Conservation (phyloP, 441 rosid genomes). For the Populus tomentosa region DNA sequence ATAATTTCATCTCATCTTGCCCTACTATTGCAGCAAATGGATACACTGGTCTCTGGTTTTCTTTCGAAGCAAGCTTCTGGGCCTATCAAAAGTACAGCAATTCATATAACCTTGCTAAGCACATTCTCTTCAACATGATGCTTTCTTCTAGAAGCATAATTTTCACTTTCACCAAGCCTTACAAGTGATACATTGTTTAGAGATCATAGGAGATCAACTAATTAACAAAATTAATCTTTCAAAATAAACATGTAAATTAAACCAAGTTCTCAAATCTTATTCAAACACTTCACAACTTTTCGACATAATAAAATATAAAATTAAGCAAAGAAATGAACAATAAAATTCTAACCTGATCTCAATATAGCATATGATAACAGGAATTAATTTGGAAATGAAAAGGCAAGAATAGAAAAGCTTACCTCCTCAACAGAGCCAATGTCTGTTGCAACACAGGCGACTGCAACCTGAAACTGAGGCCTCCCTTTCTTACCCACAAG, state of each 20-base stretch:
- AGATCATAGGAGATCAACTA: neutral
- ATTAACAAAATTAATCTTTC: neutral
- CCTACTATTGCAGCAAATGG: constrained; percentile 96
- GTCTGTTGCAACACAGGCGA: constrained; percentile 75
- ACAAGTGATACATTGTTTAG: neutral
- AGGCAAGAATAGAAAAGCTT: neutral
- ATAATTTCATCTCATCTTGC: constrained; percentile 95
- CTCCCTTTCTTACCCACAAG: constrained; percentile 48
- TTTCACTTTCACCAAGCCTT: neutral
- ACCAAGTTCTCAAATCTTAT: neutral
- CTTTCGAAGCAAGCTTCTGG: constrained; percentile 50
- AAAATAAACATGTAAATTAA: neutral
- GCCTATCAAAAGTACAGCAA: constrained; percentile 29
- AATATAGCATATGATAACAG: neutral
- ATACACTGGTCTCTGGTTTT: constrained; percentile 77
- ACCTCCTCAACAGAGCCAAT: constrained; percentile 59
- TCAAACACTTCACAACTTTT: neutral
- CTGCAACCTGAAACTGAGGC: constrained; percentile 47
- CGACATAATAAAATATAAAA: too few species aligned
- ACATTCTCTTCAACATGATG: neutral
- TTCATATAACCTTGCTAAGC: neutral
- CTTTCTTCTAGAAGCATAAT: neutral
- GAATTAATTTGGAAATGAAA: neutral
- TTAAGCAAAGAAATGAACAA: neutral
- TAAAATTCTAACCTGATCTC: neutral